phyloP scores from a whole-genome alignment of 73 alveolate species.

The Breviolum minutum region DNA sequence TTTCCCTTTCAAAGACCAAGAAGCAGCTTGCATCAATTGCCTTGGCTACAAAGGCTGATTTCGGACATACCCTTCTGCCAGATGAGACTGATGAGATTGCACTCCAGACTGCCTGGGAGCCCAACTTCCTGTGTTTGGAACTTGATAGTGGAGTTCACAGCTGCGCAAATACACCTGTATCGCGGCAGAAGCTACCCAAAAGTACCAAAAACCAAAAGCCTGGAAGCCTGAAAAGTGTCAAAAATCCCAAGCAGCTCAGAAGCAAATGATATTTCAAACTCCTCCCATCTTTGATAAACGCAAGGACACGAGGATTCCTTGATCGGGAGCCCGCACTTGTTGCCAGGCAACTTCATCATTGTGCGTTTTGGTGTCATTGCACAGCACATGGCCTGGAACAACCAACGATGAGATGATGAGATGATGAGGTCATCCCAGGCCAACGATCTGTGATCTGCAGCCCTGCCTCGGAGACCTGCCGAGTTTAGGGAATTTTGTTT shows the following conservation, averaged over 20 bases:
- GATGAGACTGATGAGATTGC: background rate
- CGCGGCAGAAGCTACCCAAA: background rate
- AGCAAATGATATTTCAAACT: background rate
- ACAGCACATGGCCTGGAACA: conserved; percentile 24
- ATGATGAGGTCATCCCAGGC: background rate
- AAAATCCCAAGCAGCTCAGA: background rate
- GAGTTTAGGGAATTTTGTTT: too few species aligned
- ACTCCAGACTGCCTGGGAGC: background rate
- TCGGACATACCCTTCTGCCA: background rate
- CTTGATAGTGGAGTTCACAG: background rate
- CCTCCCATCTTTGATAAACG: background rate
- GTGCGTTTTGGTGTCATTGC: conserved; percentile 51
- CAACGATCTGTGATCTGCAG: background rate
- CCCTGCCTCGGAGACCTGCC: too few species aligned
- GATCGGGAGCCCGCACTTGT: background rate
- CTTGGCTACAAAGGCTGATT: background rate
- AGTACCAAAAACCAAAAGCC: background rate
- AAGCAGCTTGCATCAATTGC: conserved; percentile 41
- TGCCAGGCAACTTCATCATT: background rate
- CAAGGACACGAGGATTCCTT: too few species aligned
- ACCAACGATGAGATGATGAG: background rate
- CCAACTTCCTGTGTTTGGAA: conserved; percentile 32
- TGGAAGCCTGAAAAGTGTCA: background rate
- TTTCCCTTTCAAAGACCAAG: background rate
- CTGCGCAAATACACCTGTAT: conserved; percentile 48